phyloP scores from a whole-genome alignment of 805 yeast species.

The Candida cerambycidarum region DNA sequence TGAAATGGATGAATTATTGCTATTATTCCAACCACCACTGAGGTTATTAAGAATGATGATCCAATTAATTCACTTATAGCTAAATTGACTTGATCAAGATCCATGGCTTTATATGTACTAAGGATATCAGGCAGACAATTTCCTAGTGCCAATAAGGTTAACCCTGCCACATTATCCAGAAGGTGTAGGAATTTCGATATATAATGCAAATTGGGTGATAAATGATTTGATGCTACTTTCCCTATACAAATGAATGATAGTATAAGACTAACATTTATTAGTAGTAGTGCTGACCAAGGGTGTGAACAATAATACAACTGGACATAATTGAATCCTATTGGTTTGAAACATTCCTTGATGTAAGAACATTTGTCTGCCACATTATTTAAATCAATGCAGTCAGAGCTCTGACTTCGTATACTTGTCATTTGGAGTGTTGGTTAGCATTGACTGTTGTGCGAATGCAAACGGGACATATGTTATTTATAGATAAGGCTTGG shows the following conservation, averaged over 20 bases:
- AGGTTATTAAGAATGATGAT: constrained; percentile 78
- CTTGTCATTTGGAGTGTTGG: neutral
- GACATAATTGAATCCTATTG: constrained; percentile 42
- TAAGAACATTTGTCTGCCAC: constrained; percentile 37
- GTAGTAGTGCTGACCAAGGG: constrained; percentile 9
- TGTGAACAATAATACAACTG: constrained; percentile 31
- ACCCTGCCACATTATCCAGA: constrained; percentile 78
- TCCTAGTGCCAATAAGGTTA: constrained; percentile 86
- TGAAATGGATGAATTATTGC: constrained; percentile 63
- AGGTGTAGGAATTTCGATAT: constrained; percentile 62
- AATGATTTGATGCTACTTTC: constrained; percentile 73
- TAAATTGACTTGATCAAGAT: constrained; percentile 64
- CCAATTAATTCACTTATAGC: constrained; percentile 93
- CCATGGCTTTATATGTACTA: constrained; percentile 80
- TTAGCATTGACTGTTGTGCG: neutral
- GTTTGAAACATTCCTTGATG: constrained; percentile 35
- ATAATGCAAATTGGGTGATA: constrained; percentile 75
- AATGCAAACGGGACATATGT: neutral
- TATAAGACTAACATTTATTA: constrained; percentile 3
- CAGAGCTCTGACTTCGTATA: constrained; percentile 1
- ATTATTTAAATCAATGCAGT: constrained; percentile 3
- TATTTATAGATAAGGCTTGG: neutral
- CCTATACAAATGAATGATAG: constrained; percentile 64
- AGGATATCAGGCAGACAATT: constrained; percentile 91
- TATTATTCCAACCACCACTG: constrained; percentile 80